Evolutionary conservation across 108 stramenopile genomes (phyloP).

Genomic region (Cylindrotheca fusiformis): DNA sequence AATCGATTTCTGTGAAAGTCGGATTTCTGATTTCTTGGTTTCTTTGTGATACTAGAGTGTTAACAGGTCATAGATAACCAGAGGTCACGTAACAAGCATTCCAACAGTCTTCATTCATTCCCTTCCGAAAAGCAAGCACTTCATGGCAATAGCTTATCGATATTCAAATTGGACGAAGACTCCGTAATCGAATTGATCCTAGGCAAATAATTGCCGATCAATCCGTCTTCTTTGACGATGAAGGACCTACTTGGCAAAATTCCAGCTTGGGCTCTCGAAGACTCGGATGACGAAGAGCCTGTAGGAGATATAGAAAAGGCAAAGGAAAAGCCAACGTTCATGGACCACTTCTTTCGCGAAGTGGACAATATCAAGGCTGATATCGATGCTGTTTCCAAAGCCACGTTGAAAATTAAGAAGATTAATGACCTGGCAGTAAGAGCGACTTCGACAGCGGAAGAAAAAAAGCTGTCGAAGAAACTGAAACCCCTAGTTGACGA

Average conservation of each 20-base stretch:
- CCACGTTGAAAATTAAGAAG: conserved; percentile 61
- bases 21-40: too few species aligned
- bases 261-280: conserved; percentile 72
- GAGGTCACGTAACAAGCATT: too few species aligned
- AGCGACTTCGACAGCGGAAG: conserved; percentile 77
- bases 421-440: conserved; percentile 79
- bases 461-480: conserved; percentile 59
- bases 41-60: too few species aligned
- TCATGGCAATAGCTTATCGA: too few species aligned
- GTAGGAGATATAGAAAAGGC: conserved; percentile 66
- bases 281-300: conserved; percentile 32
- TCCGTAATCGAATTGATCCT: too few species aligned
- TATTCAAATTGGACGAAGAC: too few species aligned
- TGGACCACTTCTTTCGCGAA: conserved; percentile 82
- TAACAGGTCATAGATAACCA: too few species aligned
- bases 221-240: conserved; percentile 43
- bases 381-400: conserved; percentile 66
- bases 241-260: conserved; percentile 84
- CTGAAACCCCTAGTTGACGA: conserved; percentile 64
- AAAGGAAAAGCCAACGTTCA: conserved; percentile 47
- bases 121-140: too few species aligned
- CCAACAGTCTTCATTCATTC: too few species aligned
- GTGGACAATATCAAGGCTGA: conserved; percentile 82
- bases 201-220: too few species aligned
- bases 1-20: too few species aligned